Base-by-base conservation (phyloP, 495 filamentous ascomycete genomes). In the Cryomyces minteri region DNA sequence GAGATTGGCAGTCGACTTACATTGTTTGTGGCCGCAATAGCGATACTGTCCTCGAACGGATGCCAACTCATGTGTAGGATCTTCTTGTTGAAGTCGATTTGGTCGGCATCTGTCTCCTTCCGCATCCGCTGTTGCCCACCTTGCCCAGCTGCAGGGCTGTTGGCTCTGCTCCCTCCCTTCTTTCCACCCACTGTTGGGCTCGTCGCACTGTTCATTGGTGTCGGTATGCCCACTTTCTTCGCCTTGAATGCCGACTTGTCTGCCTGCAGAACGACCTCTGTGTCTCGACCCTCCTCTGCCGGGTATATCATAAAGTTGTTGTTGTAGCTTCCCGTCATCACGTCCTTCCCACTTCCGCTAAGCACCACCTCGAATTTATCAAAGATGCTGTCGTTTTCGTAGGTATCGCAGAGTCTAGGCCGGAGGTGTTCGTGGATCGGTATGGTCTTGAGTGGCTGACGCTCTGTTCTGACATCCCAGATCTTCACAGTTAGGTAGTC, bases 221-320 rank as follows among this genome's bases (percentile, higher is more conserved):
- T 96, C 29, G 90, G 90, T 31, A 98, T 82, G 44, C 90, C 90
- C 48, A 98, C 88, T 68, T 96, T 98, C 78, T 98, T 98, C 14
- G 92, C 92, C 67, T 98, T 98, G 72, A 98, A 98, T 11, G 90
- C 90, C 33, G 85, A 93, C 66, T 98, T 98, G 63, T 98, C 90
- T 18, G 90, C 90, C 64, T 98, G 90, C 47, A 98, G 65, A 40
- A 98, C 90, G 39, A 98, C 86, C 64, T 98, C 90, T 5, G 88
- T 88, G 57, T 98, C 92, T 65, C 88, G 88, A 50, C 85, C 80
- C 5, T 86, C 84, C 53, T 95, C 88, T 32, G 88, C 90, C 0
- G 90, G 90, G 64, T 98, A 98, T 54, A 98, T 98, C 90, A 98
- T 98, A 71, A 98, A 98, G 67, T 98, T 98, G 67, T 98, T 98